Evolutionary conservation across 768 basidiomycete genomes (phyloP).

Genomic region (Chlorophyllum brunneum): DNA sequence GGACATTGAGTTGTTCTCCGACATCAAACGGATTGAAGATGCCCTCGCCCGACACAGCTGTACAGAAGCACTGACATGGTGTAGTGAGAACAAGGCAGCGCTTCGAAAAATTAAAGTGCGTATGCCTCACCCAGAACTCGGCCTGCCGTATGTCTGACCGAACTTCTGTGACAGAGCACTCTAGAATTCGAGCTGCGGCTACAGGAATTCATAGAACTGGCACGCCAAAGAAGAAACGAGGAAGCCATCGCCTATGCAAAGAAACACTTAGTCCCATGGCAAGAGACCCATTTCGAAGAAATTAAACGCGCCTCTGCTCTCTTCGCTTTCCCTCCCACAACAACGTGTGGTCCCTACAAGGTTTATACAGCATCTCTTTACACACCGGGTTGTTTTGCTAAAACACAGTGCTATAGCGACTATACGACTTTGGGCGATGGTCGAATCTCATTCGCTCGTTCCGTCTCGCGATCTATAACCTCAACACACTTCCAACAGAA

Average conservation of each 20-base stretch:
- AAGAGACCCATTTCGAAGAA: constrained; percentile 73
- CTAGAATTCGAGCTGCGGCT: constrained; percentile 95
- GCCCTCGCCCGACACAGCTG: constrained; percentile 76
- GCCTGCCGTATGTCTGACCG: neutral
- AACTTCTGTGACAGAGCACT: constrained; percentile 57
- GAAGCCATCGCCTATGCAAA: constrained; percentile 84
- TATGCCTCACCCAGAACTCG: neutral
- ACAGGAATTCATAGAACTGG: constrained; percentile 95
- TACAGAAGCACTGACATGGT: constrained; percentile 90
- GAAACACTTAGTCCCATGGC: constrained; percentile 81
- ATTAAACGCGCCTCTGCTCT: constrained; percentile 75
- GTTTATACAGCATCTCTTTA: constrained; percentile 33
- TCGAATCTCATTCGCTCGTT: constrained; percentile 68
- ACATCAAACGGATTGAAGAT: constrained; percentile 81
- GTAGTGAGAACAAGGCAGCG: constrained; percentile 91
- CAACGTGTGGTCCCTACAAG: constrained; percentile 75
- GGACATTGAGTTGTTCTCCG: constrained; percentile 88
- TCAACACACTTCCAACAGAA: constrained; percentile 85
- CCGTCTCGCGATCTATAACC: constrained; percentile 78
- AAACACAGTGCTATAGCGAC: constrained; percentile 43
- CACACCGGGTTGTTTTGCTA: constrained; percentile 2
- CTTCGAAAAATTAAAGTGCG: constrained; percentile 86
- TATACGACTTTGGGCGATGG: constrained; percentile 87
- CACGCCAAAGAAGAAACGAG: constrained; percentile 54
- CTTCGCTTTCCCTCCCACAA: constrained; percentile 70